phyloP scores from a whole-genome alignment of 1,284 basidiomycete genomes.

The Moniliella sp. region DNA sequence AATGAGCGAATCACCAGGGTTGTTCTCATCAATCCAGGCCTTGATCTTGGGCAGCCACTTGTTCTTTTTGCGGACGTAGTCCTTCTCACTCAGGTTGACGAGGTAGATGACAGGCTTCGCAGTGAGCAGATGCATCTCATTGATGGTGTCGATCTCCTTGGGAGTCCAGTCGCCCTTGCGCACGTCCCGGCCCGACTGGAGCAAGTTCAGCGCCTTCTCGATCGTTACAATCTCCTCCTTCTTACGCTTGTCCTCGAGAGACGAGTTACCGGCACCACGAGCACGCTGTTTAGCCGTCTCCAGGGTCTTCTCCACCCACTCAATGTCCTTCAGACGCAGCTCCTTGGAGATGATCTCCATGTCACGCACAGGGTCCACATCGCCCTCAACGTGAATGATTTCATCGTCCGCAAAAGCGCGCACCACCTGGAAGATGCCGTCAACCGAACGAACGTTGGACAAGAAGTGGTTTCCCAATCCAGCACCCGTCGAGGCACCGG shows the following conservation, averaged over 20 bases:
- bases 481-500: constrained; percentile 85
- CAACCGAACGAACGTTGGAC: constrained; percentile 94
- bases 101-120: constrained; percentile 96
- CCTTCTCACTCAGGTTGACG: constrained; percentile 84
- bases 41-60: constrained; percentile 98
- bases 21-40: constrained; percentile 89
- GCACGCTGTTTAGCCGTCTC: constrained; percentile 39
- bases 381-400: constrained; percentile 95
- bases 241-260: constrained; percentile 76
- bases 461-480: constrained; percentile 95
- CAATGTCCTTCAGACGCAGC: constrained; percentile 77
- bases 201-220: constrained; percentile 64
- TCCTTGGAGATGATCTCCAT: constrained; percentile 85
- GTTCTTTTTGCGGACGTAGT: constrained; percentile 94
- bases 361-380: constrained; percentile 84
- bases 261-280: constrained; percentile 48
- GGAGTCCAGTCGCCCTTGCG: constrained; percentile 83
- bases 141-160: constrained; percentile 97
- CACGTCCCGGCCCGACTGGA: constrained; percentile 76
- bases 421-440: constrained; percentile 91
- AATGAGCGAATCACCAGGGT: constrained; percentile 84
- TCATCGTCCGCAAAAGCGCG: constrained; percentile 94
- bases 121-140: constrained; percentile 69
- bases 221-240: constrained; percentile 69
- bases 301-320: constrained; percentile 83